Base-by-base conservation (phyloP, 192 early-diverging fungal genomes). In the Phlyctochytrium bullatum region DNA sequence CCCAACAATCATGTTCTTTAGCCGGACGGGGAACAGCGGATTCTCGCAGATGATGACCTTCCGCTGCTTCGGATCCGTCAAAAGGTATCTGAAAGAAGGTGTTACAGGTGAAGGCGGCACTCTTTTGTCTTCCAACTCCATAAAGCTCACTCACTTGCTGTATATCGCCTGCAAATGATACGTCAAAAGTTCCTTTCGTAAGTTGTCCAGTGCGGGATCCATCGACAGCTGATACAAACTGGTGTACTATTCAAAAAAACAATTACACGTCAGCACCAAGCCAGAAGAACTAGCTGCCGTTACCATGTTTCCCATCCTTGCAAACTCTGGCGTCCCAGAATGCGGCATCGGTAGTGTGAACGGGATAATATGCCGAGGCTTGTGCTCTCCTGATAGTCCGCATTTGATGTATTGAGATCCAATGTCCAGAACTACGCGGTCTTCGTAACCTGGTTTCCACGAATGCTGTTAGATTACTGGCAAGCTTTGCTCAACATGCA, bases 371-470 rank as follows among this genome's bases (percentile, higher is more conserved):
- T 90, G 83, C 30, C 92, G 78, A 3, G 94, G 94, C 29, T 81
- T 75, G 2, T 88, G 67, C 74, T 96, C 94, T 25, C 91, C 91
- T 2, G 90, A 91, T 75, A 93, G 91, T 0, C 94, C 94, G 64
- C 88, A 92, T 23, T 92, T 91, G 61, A 95, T 78, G 60, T 89
- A 89, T 32, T 83, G 76, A 0, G 90, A 86, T 20, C 94, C 93
- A 54, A 96, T 79, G 72, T 96, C 94, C 6, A 96, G 83, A 6
- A 96, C 88, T 25, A 96, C 85, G 3, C 90, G 80, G 58, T 96
- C 93, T 75, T 94, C 94, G 59, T 60, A 68, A 16, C 66, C 66
- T 68, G 56, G 40, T 24, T 52, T 24, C 16, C 16, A n/a, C 4
- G 34, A 16, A 10, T 36, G 24, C 34, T 66, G n/a, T n/a, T n/a